Base-by-base conservation (phyloP, 2,329 filamentous ascomycete genomes). In the Beauveria sp. region DNA sequence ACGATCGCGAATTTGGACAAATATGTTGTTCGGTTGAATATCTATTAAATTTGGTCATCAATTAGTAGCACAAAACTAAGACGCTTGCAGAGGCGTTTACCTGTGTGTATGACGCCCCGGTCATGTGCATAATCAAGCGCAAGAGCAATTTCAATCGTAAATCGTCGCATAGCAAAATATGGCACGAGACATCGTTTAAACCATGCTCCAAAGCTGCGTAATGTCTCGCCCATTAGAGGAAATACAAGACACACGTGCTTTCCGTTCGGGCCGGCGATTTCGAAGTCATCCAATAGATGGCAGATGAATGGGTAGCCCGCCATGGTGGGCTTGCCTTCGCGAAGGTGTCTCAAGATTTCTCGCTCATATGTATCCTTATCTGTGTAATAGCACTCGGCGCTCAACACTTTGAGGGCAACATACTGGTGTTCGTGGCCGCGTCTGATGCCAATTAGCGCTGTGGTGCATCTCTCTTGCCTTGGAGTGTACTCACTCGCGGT, bases 171-270 rank as follows among this genome's bases (percentile, higher is more conserved):
- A 18, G 64, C 3, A 3, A 10, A 9, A 41, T 51, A 18, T 2
- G 67, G 67, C 18, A 70, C 46, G 43, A 54, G 54, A 28, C 30
- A 43, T 0, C 61, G 58, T 0, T 34, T 5, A 34, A 67, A 69
- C 57, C 56, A 64, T 12, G 50, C 48, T 5, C 54, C 62, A 24
- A 67, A 67, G 58, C 47, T 64, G 20, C 60, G 59, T 10, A 70
- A 54, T n/a, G 66, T 66, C 30, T 67, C 65, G 1, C 69, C 71
- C 65, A 72, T 68, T 8, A 68, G 64, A 24, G 72, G 65, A 46
- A 69, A 68, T 2, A 73, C 67, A 7, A 70, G 63, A 46, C 69
- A 73, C 2, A 68, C 57, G 55, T 73, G 72, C 2, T 55, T 62
- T 3, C 70, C 70, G 22, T 73, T 71, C 2, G 71, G 70, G 6